Evolutionary conservation across 768 basidiomycete genomes (phyloP), one percentile per base, ranked within the genome.

Genomic region (Phaeolepiota aurea): DNA sequence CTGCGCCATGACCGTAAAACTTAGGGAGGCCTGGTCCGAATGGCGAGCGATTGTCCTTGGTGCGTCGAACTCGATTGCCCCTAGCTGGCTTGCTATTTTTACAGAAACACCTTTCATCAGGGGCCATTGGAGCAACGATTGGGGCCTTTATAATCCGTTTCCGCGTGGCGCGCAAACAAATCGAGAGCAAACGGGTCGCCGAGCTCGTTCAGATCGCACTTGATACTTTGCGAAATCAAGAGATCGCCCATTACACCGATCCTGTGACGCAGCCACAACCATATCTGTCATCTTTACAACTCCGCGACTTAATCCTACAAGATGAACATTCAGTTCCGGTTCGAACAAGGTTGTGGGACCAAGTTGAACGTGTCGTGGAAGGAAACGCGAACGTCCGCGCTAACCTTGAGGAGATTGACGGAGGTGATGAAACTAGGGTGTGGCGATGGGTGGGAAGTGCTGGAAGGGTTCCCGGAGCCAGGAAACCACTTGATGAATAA

Each of bases 331-430:
- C 85, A 19, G 73, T 87, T 28, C 53, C 73, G 16, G 67, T 63
- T 21, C 70, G 88, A 43, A 71, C 71, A 43, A 68, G 76, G 35
- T 52, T 96, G 33, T 96, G 92, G 92, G 70, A 78, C 44, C 71
- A 74, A 48, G 91, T 96, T 37, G 87, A 89, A 57, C 74, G 71
- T 40, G 66, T 91, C 37, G 90, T 96, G 3, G 91, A 93, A 61
- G 77, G 80, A 41, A 96, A 96, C 64, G 76, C 87, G 20, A 96
- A 96, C 59, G 87, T 96, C 32, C 76, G 87, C 46, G 80, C 78
- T 20, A 86, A 84, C 56, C 64, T 89, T 39, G 86, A 87, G 59
- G 91, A 94, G 58, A 74, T 87, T 35, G 71, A 69, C 45, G 83
- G 83, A 48, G 90, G 91, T 9, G 89, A 93, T 59, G 88, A 90